These are phyloP conservation scores for Jamesozyma hellenica DNA, from an alignment of 805 yeast species.

Conservation along the genomic window DNA sequence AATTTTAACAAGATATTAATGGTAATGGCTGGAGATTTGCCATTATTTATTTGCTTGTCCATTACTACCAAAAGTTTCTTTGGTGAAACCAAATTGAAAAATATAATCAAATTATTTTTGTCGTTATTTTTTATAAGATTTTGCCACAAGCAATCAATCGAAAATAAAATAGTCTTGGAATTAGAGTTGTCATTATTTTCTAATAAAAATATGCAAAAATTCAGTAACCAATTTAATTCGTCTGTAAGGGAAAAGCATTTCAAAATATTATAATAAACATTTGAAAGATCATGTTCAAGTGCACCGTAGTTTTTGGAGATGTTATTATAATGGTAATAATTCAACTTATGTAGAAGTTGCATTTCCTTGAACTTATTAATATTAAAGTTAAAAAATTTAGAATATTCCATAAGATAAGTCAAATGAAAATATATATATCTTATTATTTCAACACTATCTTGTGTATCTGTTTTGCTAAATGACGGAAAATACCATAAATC, in stretches of 20 bases:
- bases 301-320: conserved; percentile 12
- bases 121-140: conserved; percentile 34
- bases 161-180: conserved; percentile 25
- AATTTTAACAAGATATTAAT: conserved; percentile 42
- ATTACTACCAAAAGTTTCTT: conserved; percentile 56
- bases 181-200: conserved; percentile 24
- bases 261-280: conserved; percentile 27
- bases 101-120: conserved; percentile 36
- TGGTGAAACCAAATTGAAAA: conserved; percentile 43
- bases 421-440: conserved; percentile 49
- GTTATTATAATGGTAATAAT: conserved; percentile 29
- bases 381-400: conserved; percentile 44
- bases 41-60: conserved; percentile 22
- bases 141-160: conserved; percentile 24
- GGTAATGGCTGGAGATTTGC: conserved; percentile 12
- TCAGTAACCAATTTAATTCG: conserved; percentile 40
- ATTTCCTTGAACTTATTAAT: conserved; percentile 41
- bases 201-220: conserved; percentile 41
- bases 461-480: background rate
- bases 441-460: conserved; percentile 32
- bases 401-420: conserved; percentile 42
- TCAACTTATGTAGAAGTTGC: conserved; percentile 34
- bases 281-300: conserved; percentile 19
- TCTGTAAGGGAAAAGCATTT: conserved; percentile 42
- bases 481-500: conserved; percentile 41